Evolutionary conservation across 1,284 basidiomycete species (phyloP).

Genomic region (Pseudozyma hubeiensis): DNA sequence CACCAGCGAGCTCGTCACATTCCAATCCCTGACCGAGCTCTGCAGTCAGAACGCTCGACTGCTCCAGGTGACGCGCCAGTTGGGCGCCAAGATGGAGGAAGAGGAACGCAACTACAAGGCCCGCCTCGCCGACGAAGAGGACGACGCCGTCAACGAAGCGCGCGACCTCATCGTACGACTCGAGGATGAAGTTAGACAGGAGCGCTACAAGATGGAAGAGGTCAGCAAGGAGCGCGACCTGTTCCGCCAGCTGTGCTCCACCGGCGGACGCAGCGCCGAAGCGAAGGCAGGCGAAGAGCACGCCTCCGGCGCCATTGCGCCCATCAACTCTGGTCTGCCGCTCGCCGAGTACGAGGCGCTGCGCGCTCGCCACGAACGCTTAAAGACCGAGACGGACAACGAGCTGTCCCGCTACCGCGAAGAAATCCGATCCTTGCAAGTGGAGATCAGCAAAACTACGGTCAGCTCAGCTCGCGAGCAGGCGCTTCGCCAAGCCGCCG

Average conservation of each 20-base stretch:
- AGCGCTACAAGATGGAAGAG: conserved; percentile 79
- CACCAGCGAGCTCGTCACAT: conserved; percentile 88
- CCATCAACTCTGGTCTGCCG: conserved; percentile 14
- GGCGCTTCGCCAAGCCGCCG: conserved; percentile 57
- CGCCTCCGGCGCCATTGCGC: not conserved
- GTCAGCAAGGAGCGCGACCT: conserved; percentile 89
- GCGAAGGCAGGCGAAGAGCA: conserved; percentile 19
- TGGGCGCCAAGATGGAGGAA: conserved; percentile 68
- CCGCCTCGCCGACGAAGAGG: conserved; percentile 74
- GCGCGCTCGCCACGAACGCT: conserved; percentile 74
- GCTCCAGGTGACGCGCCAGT: conserved; percentile 82
- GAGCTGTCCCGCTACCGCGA: conserved; percentile 78
- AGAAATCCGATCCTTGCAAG: conserved; percentile 78
- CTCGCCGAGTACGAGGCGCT: conserved; percentile 48
- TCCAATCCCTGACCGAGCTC: conserved; percentile 81
- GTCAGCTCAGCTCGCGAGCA: conserved; percentile 71
- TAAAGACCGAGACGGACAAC: conserved; percentile 80
- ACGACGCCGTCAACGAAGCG: conserved; percentile 85
- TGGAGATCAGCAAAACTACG: conserved; percentile 69
- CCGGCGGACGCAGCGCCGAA: conserved; percentile 41
- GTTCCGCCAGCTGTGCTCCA: conserved; percentile 78
- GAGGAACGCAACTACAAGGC: conserved; percentile 62
- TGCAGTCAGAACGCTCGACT: conserved; percentile 91
- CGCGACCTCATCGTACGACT: conserved; percentile 85
- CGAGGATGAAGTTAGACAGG: conserved; percentile 78